Conservation (phyloP, 1,139 yeast genomes). For the Geotrichum phurueaensis region DNA sequence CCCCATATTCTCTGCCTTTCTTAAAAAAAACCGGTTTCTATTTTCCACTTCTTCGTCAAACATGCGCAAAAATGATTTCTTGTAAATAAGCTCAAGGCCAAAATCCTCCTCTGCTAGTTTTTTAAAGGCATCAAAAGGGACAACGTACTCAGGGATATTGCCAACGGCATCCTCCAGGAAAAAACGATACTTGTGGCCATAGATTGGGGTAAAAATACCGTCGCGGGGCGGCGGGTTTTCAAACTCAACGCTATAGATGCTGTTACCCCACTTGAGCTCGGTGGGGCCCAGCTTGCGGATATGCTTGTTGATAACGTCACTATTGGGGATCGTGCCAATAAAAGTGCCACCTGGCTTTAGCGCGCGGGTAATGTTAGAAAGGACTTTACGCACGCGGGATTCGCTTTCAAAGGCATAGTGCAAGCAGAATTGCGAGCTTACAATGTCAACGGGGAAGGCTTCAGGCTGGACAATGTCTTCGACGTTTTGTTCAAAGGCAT, state of each 20-base stretch:
- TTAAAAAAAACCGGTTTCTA: conserved; percentile 38
- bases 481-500: conserved; percentile 68
- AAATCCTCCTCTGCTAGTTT: conserved; percentile 71
- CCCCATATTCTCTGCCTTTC: conserved; percentile 25
- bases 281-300: conserved; percentile 45
- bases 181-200: conserved; percentile 78
- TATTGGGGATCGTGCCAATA: conserved; percentile 90
- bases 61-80: conserved; percentile 74
- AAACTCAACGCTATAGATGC: conserved; percentile 73
- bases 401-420: conserved; percentile 93
- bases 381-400: conserved; percentile 62
- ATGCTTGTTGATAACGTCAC: conserved; percentile 71
- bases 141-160: conserved; percentile 95
- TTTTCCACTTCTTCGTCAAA: conserved; percentile 66
- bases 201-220: conserved; percentile 67
- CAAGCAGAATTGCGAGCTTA: conserved; percentile 83
- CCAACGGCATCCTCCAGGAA: conserved; percentile 89
- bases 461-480: conserved; percentile 68
- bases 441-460: conserved; percentile 79
- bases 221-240: conserved; percentile 67
- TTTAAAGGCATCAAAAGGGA: conserved; percentile 84
- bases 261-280: conserved; percentile 73
- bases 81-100: conserved; percentile 64
- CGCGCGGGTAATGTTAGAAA: conserved; percentile 70
- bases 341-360: conserved; percentile 78